Percentiles rank a stretch among this genome's conserved stretches.
Evolutionary conservation across 2,329 filamentous ascomycete genomes (phyloP).

Genomic region (Fusarium pseudonygamai): DNA sequence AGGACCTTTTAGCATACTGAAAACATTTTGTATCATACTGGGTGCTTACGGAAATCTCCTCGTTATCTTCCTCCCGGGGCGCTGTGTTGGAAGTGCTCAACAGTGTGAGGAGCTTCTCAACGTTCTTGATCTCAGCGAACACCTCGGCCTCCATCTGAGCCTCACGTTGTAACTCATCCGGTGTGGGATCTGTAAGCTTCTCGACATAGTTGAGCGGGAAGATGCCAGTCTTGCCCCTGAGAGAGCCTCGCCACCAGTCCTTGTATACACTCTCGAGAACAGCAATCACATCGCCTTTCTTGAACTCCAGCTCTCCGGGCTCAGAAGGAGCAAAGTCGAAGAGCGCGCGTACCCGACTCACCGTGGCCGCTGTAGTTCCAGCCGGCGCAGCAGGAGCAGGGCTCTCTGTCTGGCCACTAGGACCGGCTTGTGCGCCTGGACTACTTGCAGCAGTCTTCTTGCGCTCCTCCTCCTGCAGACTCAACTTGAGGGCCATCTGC

Average conservation of each 20-base stretch:
- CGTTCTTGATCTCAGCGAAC: slow-evolving; percentile 71
- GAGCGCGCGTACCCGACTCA: slow-evolving; percentile 90
- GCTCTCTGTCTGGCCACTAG: slow-evolving; percentile 55
- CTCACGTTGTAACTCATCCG: slow-evolving; percentile 92
- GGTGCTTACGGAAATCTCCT: slow-evolving; percentile 84
- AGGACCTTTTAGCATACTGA: slow-evolving; percentile 45
- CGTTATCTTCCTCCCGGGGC: slow-evolving; percentile 88
- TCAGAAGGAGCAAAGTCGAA: slow-evolving; percentile 97
- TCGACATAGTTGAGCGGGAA: slow-evolving; percentile 99
- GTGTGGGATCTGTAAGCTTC: slow-evolving; percentile 93
- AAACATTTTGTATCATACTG: too few relatives aligned
- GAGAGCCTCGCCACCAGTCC: slow-evolving; percentile 98
- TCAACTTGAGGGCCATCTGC: slow-evolving; percentile 93
- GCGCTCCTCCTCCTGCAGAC: slow-evolving; percentile 84
- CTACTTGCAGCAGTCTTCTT: slow-evolving; percentile 59
- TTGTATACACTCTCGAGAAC: slow-evolving; percentile 98
- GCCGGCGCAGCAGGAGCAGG: slow-evolving; percentile 69
- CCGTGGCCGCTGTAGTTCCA: slow-evolving; percentile 94
- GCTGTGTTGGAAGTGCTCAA: slow-evolving; percentile 87
- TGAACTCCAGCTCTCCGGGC: slow-evolving; percentile 92
- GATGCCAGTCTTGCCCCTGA: slow-evolving; percentile 94
- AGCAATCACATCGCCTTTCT: slow-evolving; percentile 96
- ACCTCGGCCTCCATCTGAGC: slow-evolving; percentile 89
- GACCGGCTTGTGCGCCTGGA: slow-evolving; percentile 46
- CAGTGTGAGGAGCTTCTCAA: slow-evolving; percentile 80